Evolutionary conservation across 1,284 basidiomycete genomes (phyloP).

Genomic region (Jaminaea rosea): DNA sequence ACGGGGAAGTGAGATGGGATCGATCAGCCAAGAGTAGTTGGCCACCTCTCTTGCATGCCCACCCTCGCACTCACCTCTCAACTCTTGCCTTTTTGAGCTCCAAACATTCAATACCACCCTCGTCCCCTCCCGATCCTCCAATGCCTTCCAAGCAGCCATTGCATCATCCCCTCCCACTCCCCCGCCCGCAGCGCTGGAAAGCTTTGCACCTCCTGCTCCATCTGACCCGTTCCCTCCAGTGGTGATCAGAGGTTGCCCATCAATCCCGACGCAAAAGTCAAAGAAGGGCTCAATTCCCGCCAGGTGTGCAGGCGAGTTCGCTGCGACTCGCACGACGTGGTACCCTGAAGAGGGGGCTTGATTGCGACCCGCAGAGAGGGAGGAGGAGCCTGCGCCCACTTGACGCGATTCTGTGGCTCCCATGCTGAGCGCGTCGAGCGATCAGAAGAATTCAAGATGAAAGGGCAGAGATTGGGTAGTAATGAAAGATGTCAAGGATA

Average conservation of each 20-base stretch:
- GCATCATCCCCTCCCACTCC: conserved; percentile 10
- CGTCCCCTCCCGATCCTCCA: conserved; percentile 77
- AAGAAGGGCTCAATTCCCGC: conserved; percentile 90
- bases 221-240: background rate
- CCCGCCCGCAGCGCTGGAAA: background rate
- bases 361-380: too few species aligned
- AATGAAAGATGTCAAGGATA: too few species aligned
- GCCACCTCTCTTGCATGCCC: background rate
- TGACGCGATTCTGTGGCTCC: background rate
- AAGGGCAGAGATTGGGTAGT: too few species aligned
- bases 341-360: conserved; percentile 36
- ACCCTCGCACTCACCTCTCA: conserved; percentile 60
- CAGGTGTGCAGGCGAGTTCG: conserved; percentile 53
- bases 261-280: conserved; percentile 87
- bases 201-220: background rate
- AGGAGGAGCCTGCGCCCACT: background rate
- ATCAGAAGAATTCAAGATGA: too few species aligned
- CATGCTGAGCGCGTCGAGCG: too few species aligned
- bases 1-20: background rate
- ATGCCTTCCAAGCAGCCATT: conserved; percentile 44
- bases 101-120: conserved; percentile 72
- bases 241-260: conserved; percentile 44
- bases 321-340: conserved; percentile 47
- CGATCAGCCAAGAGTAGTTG: background rate
- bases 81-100: conserved; percentile 75